Conservation (phyloP, 306 rosid genomes). For the Purshia tridentata region DNA sequence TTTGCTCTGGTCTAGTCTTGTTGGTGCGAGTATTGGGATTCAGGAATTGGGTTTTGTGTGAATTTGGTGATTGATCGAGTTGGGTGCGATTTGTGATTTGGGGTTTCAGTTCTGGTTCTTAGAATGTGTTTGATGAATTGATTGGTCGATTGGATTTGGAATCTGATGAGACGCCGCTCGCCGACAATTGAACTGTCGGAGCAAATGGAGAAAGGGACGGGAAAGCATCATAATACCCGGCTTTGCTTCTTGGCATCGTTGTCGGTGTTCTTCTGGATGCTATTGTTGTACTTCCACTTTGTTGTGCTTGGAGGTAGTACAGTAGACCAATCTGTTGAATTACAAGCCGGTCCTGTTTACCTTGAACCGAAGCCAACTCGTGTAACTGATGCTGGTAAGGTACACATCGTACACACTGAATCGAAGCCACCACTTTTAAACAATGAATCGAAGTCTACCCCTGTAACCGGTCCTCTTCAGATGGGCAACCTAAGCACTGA, state of each 20-base stretch:
- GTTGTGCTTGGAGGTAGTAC: conserved; percentile 45
- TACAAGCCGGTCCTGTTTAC: conserved; percentile 29
- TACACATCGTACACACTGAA: background rate
- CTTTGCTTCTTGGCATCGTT: conserved; percentile 59
- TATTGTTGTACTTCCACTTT: conserved; percentile 80
- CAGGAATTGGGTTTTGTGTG: conserved; percentile 14
- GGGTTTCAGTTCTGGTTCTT: conserved; percentile 10
- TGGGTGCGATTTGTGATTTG: background rate
- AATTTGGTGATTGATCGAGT: background rate
- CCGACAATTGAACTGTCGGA: conserved; percentile 49
- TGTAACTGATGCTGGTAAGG: conserved; percentile 23
- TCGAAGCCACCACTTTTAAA: background rate
- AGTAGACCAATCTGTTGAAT: conserved; percentile 36
- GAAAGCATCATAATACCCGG: conserved; percentile 64
- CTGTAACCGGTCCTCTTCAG: background rate
- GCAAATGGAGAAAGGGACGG: conserved; percentile 68
- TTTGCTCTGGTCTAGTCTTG: background rate
- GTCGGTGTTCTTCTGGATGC: conserved; percentile 71
- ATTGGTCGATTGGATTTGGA: conserved; percentile 22
- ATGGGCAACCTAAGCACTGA: background rate
- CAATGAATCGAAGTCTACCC: background rate
- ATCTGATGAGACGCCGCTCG: conserved; percentile 79
- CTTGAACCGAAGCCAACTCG: conserved; percentile 28
- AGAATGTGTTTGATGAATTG: conserved; percentile 27
- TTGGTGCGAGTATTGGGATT: background rate